Evolutionary conservation across 2,329 filamentous ascomycete genomes (phyloP), one percentile per base, ranked within the genome.

Genomic region (Ophidiomyces ophidiicola): DNA sequence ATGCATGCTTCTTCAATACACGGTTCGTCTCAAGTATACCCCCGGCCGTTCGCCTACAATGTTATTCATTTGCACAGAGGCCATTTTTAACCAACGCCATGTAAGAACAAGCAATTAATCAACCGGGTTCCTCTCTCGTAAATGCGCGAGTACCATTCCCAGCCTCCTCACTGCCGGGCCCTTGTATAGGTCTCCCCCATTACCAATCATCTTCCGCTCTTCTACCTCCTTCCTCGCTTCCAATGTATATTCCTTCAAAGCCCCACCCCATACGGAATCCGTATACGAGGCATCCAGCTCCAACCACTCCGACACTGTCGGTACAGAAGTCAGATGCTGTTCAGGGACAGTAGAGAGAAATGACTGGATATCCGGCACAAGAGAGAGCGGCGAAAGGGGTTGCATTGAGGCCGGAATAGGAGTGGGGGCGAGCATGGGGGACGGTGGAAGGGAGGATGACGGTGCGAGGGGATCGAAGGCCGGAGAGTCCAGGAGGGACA

Each of bases 401-500:
- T 23, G 23, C n/a, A n/a, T n/a, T n/a, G n/a, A n/a, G n/a, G n/a
- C n/a, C n/a, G n/a, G n/a, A n/a, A n/a, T n/a, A n/a, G n/a, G 4
- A 20, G 26, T 10, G 14, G 20, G 15, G n/a, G n/a, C n/a, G n/a
- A 11, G 26, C 2, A 5, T 26, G 14, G 5, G 26, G 6, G n/a
- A 33, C 21, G 25, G 36, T 26, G 6, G 24, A 40, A 21, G 29
- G 44, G 33, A n/a, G 46, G 48, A 19, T 45, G 46, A 11, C 49
- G 37, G 17, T 57, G 51, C 14, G 43, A 33, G 36, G 10, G 12
- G 48, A 55, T 44, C 57, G 36, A 62, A 62, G 19, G 49, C 50
- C 12, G 48, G 24, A 25, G 56, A 48, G 1, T 53, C 44, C 6
- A 69, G 56, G 18, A 69, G 50, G n/a, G 51, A 49, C 6, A 63